These are phyloP conservation scores for Shiraia sp. DNA, from an alignment of 2,329 filamentous ascomycete species.

Conservation along the genomic window DNA sequence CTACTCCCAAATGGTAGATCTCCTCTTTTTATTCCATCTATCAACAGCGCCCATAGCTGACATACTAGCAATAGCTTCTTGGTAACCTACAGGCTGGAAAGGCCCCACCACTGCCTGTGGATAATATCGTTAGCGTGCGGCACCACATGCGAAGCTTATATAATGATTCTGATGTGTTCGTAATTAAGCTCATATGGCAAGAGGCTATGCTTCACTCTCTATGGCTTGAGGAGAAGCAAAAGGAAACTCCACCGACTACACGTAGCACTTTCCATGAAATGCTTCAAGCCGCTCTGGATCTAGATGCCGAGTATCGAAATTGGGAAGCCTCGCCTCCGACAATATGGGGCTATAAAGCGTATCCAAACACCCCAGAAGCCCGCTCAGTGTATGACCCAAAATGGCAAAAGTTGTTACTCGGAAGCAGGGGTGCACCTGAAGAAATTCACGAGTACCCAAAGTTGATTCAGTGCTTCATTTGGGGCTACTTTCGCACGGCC, in stretches of 20 bases:
- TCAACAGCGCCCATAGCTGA: conserved; percentile 12
- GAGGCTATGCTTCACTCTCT: conserved; percentile 28
- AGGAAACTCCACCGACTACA: conserved; percentile 13
- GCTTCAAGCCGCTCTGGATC: conserved; percentile 25
- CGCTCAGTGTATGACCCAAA: conserved; percentile 22
- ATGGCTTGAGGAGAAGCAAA: conserved; percentile 33
- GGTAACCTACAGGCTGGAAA: conserved; percentile 31
- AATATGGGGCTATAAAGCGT: conserved; percentile 22
- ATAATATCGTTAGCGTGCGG: conserved; percentile 16
- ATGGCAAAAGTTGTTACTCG: conserved; percentile 29
- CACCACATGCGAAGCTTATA: conserved; percentile 21
- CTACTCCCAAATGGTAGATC: conserved; percentile 30
- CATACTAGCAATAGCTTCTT: conserved; percentile 23
- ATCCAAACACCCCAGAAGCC: conserved; percentile 26
- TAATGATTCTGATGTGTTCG: conserved; percentile 21
- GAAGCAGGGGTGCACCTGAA: conserved; percentile 25
- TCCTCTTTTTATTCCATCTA: background rate
- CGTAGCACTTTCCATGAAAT: conserved; percentile 25
- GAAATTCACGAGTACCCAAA: conserved; percentile 31
- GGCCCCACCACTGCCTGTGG: conserved; percentile 24
- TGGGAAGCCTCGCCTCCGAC: conserved; percentile 28
- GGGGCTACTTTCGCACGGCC: conserved; percentile 36
- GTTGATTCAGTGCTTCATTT: conserved; percentile 30
- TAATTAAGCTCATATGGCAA: conserved; percentile 30
- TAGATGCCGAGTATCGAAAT: conserved; percentile 29